Conservation (phyloP, 805 yeast genomes). For the Saccharomyces kudriavzevii region DNA sequence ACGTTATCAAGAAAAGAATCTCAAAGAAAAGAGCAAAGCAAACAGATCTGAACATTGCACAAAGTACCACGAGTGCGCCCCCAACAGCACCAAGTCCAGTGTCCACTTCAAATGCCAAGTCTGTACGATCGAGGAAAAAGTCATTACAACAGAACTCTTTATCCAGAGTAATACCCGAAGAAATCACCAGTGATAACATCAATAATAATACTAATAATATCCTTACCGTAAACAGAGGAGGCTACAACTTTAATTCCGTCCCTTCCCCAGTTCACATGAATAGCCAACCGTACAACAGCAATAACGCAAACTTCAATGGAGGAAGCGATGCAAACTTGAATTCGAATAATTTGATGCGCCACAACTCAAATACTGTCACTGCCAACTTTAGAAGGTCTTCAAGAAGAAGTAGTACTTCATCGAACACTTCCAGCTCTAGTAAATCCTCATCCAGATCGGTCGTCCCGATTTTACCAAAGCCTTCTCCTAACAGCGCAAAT, state of each 20-base stretch:
- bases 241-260: background rate
- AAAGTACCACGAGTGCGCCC: background rate
- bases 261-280: background rate
- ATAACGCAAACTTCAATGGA: background rate
- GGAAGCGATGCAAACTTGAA: constrained; percentile 7
- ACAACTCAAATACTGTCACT: constrained; percentile 9
- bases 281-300: background rate
- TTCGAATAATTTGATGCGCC: constrained; percentile 14
- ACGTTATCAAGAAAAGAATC: constrained; percentile 77
- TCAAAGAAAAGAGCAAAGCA: constrained; percentile 48
- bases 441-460: constrained; percentile 26
- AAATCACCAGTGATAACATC: constrained; percentile 2
- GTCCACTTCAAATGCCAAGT: background rate
- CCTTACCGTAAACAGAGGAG: background rate
- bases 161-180: background rate
- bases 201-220: constrained; percentile 4
- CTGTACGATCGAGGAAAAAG: background rate
- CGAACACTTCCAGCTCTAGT: constrained; percentile 25
- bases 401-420: constrained; percentile 27
- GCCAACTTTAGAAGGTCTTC: constrained; percentile 9
- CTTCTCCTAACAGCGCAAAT: constrained; percentile 15
- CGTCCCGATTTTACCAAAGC: constrained; percentile 32
- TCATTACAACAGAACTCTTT: background rate
- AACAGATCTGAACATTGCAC: constrained; percentile 5
- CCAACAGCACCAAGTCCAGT: background rate